Conservation (phyloP, 2,329 filamentous ascomycete species). For the Diplodia scrobiculata region DNA sequence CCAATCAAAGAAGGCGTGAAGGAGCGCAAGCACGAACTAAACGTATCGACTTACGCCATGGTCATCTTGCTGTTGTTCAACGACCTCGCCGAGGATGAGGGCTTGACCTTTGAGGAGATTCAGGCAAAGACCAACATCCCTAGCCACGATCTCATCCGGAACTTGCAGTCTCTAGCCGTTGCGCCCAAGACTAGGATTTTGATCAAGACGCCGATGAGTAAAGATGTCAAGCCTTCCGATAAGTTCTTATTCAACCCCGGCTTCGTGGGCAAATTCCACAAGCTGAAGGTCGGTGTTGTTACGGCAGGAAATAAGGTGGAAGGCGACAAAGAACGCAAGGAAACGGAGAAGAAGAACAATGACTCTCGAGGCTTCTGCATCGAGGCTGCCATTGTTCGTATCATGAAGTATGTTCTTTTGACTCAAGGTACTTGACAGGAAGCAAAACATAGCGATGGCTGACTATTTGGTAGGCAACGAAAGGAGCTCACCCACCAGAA, state of each 20-base stretch:
- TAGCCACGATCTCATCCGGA: conserved; percentile 69
- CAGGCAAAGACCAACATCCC: conserved; percentile 80
- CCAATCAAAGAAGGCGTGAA: conserved; percentile 69
- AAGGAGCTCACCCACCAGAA: conserved; percentile 70
- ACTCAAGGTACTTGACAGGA: not conserved
- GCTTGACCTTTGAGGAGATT: conserved; percentile 72
- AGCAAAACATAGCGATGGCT: not conserved
- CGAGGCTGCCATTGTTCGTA: conserved; percentile 75
- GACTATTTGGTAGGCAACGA: conserved; percentile 60
- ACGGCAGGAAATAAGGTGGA: conserved; percentile 82
- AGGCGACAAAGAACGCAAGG: conserved; percentile 65
- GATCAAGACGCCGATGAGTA: conserved; percentile 76
- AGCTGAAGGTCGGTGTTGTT: conserved; percentile 87
- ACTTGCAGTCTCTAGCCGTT: conserved; percentile 78
- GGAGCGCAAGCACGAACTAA: conserved; percentile 81
- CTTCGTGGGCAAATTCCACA: conserved; percentile 79
- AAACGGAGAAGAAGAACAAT: conserved; percentile 75
- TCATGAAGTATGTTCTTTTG: conserved; percentile 73
- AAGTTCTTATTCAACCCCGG: conserved; percentile 78
- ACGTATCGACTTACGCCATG: conserved; percentile 91
- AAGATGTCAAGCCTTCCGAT: conserved; percentile 74
- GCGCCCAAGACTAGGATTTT: conserved; percentile 81
- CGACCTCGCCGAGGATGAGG: conserved; percentile 59
- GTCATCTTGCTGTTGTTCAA: conserved; percentile 89
- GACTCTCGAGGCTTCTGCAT: conserved; percentile 70